Evolutionary conservation across 129 eudicot species (phyloP).

Genomic region (Oenanthe sinensis): DNA sequence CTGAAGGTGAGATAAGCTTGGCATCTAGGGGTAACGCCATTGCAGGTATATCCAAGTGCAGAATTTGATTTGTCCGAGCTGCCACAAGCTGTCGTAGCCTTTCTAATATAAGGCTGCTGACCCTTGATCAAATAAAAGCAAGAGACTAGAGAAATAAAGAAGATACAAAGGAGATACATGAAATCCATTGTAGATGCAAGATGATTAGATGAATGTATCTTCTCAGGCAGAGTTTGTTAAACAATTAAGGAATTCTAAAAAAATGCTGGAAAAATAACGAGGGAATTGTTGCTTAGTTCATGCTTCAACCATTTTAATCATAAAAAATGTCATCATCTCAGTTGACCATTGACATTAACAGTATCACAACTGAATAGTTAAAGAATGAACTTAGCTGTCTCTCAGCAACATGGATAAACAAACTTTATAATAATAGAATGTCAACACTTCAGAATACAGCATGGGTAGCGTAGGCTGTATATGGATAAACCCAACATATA

Average conservation of each 20-base stretch:
- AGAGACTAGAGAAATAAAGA: constrained; percentile 23
- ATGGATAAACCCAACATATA: too few species aligned
- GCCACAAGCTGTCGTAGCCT: constrained; percentile 23
- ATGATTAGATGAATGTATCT: not conserved
- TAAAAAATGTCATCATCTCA: not conserved
- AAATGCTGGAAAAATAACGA: not conserved
- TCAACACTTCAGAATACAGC: constrained; percentile 4
- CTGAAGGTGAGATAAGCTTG: constrained; percentile 65
- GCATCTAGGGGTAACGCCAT: constrained; percentile 47
- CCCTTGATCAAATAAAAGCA: constrained; percentile 28
- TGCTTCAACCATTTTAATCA: not conserved
- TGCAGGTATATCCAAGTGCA: constrained; percentile 61
- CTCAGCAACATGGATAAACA: not conserved
- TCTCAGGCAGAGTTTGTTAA: not conserved
- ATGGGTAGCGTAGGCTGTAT: not conserved
- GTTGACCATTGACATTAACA: not conserved
- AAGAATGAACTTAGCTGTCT: not conserved
- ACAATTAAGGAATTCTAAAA: not conserved
- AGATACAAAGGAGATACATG: constrained; percentile 12
- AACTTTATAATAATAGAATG: not conserved
- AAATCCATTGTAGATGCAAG: constrained; percentile 1
- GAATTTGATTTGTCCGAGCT: constrained; percentile 42
- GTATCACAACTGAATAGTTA: not conserved
- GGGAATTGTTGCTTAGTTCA: constrained; percentile 7
- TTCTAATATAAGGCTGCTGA: constrained; percentile 68